Percentiles rank a stretch among this genome's conserved stretches.
Conservation (phyloP, 495 filamentous ascomycete genomes). For the Eremomyces bilateralis region DNA sequence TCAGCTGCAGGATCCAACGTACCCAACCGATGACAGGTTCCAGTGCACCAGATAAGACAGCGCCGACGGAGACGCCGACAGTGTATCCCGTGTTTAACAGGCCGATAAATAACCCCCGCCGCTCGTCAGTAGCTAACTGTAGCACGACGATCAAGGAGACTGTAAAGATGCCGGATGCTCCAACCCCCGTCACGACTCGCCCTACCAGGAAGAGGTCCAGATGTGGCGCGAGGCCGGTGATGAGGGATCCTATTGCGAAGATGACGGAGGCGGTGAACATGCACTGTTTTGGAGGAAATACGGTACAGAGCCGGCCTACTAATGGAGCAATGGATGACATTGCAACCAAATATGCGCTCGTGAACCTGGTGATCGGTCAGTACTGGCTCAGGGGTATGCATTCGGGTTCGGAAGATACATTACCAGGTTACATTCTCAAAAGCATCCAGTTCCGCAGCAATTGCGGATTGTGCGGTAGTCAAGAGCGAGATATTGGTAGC, state of each 20-base stretch:
- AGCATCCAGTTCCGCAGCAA: slow-evolving; percentile 48
- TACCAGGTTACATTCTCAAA: slow-evolving; percentile 51
- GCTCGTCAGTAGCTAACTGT: slow-evolving; percentile 37
- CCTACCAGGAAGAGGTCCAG: slow-evolving; percentile 43
- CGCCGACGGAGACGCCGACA: slow-evolving; percentile 45
- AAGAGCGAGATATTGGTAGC: slow-evolving; percentile 53
- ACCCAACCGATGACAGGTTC: slow-evolving; percentile 46
- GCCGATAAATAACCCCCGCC: slow-evolving; percentile 48
- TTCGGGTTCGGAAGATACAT: too few relatives aligned
- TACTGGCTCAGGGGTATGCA: too few relatives aligned
- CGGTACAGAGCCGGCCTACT: slow-evolving; percentile 38
- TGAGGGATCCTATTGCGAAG: slow-evolving; percentile 36
- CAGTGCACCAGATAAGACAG: slow-evolving; percentile 43
- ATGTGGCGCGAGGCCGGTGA: slow-evolving; percentile 33
- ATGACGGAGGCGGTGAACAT: slow-evolving; percentile 32
- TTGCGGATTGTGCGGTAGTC: slow-evolving; percentile 49
- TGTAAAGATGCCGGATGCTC: slow-evolving; percentile 42
- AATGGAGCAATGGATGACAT: slow-evolving; percentile 45
- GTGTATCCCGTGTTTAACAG: slow-evolving; percentile 45
- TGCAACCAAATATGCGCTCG: slow-evolving; percentile 41
- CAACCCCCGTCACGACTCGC: slow-evolving; percentile 38
- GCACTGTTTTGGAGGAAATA: slow-evolving; percentile 42
- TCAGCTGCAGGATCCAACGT: slow-evolving; percentile 11
- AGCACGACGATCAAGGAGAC: slow-evolving; percentile 47
- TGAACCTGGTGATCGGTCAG: too few relatives aligned